Base-by-base conservation (phyloP, 192 early-diverging fungal species). In the Geranomyces michiganensis region DNA sequence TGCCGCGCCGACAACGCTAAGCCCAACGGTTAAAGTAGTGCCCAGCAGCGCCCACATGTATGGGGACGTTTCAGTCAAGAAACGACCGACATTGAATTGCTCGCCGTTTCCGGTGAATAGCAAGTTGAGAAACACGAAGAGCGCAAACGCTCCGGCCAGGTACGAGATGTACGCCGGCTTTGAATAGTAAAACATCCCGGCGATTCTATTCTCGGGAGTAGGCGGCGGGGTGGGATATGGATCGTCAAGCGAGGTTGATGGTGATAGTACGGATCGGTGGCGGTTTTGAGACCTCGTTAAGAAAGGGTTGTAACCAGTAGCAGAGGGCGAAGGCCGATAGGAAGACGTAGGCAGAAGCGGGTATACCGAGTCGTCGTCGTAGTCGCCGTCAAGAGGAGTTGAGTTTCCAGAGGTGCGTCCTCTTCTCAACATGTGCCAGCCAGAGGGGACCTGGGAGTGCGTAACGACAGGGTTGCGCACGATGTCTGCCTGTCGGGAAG, bases 1-100 rank as follows among this genome's bases (percentile, higher is more conserved):
- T 6, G 94, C 94, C 45, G 96, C 96, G 30, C 95, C 96, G 22
- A 90, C 82, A 15, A 99, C 95, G 68, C 90, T 92, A 33, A 99
- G 80, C 1, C 92, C 93, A 56, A 96, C 93, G 70, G 92, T 92
- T 51, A 96, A 78, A 0, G 84, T 79, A 55, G 92, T 94, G 19
- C 97, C 95, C 60, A 92, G 78, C 17, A 94, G 68, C 0, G 91
- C 90, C 94, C 94, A 99, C 82, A 90, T 87, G 81, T 93, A 94
- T 15, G 95, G 95, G 56, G 90, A 90, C 5, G 91, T 88, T 15
- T 83, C 81, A 55, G 87, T 63, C 22, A 99, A 77, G 66, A 92
- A 93, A 41, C 83, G 76, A 62, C 94, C 96, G 31, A 96, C 85
- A 76, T 94, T 87, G 75, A 98, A 96, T 48, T 85, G 85, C 77